These are phyloP conservation scores for Artemisia princeps DNA, from an alignment of 140 eudicot species.

Conservation along the genomic window DNA sequence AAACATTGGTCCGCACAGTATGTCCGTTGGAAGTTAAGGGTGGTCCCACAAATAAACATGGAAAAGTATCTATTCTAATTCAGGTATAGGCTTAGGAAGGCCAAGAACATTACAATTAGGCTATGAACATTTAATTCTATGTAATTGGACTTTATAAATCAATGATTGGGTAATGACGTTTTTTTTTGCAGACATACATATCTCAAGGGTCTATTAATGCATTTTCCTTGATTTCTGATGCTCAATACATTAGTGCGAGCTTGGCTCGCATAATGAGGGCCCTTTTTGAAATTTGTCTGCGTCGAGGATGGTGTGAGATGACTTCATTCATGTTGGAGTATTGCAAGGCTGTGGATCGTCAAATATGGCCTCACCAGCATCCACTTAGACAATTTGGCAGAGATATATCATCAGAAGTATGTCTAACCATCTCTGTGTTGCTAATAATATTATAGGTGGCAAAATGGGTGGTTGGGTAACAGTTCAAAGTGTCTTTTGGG, in stretches of 20 bases:
- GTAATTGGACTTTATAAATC: conserved; percentile 17
- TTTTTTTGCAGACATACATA: conserved; percentile 58
- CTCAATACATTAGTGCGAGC: conserved; percentile 91
- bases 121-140: not conserved
- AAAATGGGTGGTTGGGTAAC: conserved; percentile 7
- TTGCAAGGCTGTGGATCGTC: conserved; percentile 99
- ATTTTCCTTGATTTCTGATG: conserved; percentile 90
- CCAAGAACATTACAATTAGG: conserved; percentile 8
- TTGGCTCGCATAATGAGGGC: conserved; percentile 98
- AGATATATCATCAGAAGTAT: conserved; percentile 77
- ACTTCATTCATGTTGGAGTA: conserved; percentile 86
- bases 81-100: conserved; percentile 48
- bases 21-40: conserved; percentile 96
- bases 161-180: conserved; percentile 15
- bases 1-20: conserved; percentile 54
- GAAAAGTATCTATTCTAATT: conserved; percentile 91
- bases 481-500: not conserved
- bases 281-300: conserved; percentile 89
- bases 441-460: not conserved
- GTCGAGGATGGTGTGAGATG: conserved; percentile 99
- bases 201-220: conserved; percentile 83
- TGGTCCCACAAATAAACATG: conserved; percentile 86
- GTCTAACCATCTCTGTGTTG: conserved; percentile 23
- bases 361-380: conserved; percentile 97
- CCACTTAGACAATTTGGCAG: conserved; percentile 92